Base-by-base conservation (phyloP, 1,284 basidiomycete species). In the Trichosporon sp. region DNA sequence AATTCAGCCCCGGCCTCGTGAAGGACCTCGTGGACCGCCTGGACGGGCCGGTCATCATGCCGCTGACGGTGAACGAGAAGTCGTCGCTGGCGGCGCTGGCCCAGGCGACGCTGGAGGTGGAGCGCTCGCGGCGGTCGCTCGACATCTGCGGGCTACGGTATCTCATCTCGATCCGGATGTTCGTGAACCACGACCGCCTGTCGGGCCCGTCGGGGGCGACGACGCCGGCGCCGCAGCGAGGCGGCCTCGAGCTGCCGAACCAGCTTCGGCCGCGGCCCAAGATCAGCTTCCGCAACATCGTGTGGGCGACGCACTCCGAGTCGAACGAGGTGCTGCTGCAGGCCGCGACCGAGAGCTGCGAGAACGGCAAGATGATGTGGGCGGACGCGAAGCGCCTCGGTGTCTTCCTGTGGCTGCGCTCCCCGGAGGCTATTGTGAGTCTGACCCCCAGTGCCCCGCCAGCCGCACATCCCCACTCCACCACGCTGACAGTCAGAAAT, bases 221-320 rank as follows among this genome's bases (percentile, higher is more conserved):
- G 23, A 77, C 76, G 1, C 76, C 78, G 1, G 66, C 65, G 7
- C 23, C 44, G 2, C 25, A 29, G 15, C 38, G 38, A 2, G 47
- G 44, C 18, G 42, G 31, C 11, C 18, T 65, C 18, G 34, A 35
- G 2, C 32, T 56, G 15, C 65, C 68, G 25, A 35, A 56, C 8
- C 29, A 42, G 27, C 66, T 58, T 2, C 38, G 21, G 7, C 34
- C 65, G 5, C 60, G 64, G 27, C 53, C 65, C 1, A 58, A 58
- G 13, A 72, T 72, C 60, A 70, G 92, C 23, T 95, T 92, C 80
- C 89, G 94, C 44, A 95, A 98, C 79, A 92, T 95, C 84, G 87
- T 96, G 9, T 98, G 95, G 94, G 95, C 95, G 0, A 94, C 91
- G 76, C 92, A 96, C 77, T 97, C 94, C 78, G 91, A 96, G 80